Base-by-base conservation (phyloP, 23 red algal species). In the Pyropia yezoensis region DNA sequence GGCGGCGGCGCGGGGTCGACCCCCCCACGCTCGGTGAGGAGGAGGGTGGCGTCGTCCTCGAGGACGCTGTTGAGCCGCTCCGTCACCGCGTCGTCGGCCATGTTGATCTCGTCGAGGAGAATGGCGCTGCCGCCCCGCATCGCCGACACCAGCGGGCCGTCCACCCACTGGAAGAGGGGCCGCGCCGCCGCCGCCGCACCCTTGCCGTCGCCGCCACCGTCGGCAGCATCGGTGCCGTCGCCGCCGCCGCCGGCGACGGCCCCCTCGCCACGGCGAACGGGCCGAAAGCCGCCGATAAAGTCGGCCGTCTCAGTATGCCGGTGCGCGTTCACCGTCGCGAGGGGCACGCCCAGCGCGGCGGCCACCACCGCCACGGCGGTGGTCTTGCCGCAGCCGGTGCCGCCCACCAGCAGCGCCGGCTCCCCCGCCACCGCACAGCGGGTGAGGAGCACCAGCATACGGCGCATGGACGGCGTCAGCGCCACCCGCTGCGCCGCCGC, bases 81-180 rank as follows among this genome's bases (percentile, higher is more conserved):
- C 22, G 82, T 70, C 1, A 97, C 93, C 22, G 93, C 93, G 70
- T 97, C 85, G 54, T 91, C 87, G 63, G 85, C 85, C 85, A 90
- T 90, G 59, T 97, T 97, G 65, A 97, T 83, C 59, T 97, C 93
- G 74, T 97, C 93, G 22, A 97, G 49, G 25, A 97, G 71, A 11
- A 97, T 57, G 52, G 67, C 52, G 25, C n/a, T 17, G 19, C 93
- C 93, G 17, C 62, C 21, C 53, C 66, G 66, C 93, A 97, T 97
- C 11, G 93, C 93, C 65, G 30, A 33, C 14, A 90, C 69, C 54
- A 97, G 51, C 59, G 85, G 64, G 30, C 93, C 93, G 61, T 97
- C 85, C 11, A 53, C 34, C 93, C 93, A 97, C 22, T 85, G 79
- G 74, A 97, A 97, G 0, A 83, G 27, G 27, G 47, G 47, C 2